Percentiles rank a stretch among this genome's conserved stretches.
phyloP scores from a whole-genome alignment of 768 basidiomycete genomes.

The Strobilomyces echinocephalus region DNA sequence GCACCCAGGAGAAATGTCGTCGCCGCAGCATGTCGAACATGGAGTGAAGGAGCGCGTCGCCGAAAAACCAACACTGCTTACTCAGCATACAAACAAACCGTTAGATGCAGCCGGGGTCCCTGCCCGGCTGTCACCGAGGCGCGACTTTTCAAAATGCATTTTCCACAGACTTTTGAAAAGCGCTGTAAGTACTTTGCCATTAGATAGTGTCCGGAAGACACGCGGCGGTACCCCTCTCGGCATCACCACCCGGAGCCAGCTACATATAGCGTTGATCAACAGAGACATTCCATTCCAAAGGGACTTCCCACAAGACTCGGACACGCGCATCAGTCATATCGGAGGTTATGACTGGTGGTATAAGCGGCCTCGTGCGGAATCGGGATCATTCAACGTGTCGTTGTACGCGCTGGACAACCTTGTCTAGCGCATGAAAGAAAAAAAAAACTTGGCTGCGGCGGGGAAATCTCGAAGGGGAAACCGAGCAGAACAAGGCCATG shows the following conservation, averaged over 20 bases:
- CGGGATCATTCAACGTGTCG: slow-evolving; percentile 10
- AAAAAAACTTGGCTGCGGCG: background rate
- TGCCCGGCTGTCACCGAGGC: background rate
- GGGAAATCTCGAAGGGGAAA: slow-evolving; percentile 4
- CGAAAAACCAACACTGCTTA: too few relatives aligned
- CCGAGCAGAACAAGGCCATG: slow-evolving; percentile 27
- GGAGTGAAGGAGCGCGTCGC: too few relatives aligned
- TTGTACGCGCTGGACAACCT: slow-evolving; percentile 19
- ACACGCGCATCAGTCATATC: slow-evolving; percentile 20
- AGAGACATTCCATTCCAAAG: slow-evolving; percentile 18
- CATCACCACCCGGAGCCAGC: slow-evolving; percentile 7
- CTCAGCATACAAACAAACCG: too few relatives aligned
- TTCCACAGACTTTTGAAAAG: too few relatives aligned
- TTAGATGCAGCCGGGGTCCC: too few relatives aligned
- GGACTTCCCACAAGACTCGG: slow-evolving; percentile 20
- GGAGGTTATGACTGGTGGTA: background rate
- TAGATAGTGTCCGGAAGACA: too few relatives aligned
- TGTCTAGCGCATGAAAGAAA: slow-evolving; percentile 4
- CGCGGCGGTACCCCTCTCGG: background rate
- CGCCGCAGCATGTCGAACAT: too few relatives aligned
- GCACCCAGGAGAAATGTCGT: too few relatives aligned
- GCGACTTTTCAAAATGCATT: too few relatives aligned
- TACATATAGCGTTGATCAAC: slow-evolving; percentile 15
- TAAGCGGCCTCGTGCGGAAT: slow-evolving; percentile 16
- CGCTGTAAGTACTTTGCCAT: background rate